Conservation (phyloP, 75 land plant species). For the Picea glauca region DNA sequence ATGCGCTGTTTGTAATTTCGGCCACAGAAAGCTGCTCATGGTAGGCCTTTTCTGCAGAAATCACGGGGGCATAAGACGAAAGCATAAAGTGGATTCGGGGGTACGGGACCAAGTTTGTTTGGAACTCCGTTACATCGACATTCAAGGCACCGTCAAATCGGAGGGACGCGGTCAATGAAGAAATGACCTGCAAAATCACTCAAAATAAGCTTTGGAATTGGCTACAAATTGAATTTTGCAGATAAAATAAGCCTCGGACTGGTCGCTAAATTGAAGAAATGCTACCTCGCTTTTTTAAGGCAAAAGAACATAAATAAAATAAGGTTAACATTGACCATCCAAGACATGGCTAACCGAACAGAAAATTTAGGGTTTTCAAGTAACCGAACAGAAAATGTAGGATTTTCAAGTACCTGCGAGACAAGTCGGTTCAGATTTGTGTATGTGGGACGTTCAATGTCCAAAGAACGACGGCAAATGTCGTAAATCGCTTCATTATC, state of each 20-base stretch:
- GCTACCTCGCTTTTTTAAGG: no score
- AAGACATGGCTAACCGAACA: no score
- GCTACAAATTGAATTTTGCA: no score
- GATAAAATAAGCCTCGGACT: no score
- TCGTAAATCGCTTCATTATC: conserved; percentile 78
- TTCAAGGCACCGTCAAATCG: conserved; percentile 68
- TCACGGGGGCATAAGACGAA: conserved; percentile 58
- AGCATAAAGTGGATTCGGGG: conserved; percentile 77
- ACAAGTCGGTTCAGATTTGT: conserved; percentile 60
- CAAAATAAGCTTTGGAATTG: no score
- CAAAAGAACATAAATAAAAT: no score
- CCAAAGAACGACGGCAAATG: conserved; percentile 73
- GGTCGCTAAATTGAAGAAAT: no score
- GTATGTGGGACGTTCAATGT: conserved; percentile 80
- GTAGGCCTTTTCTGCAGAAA: conserved; percentile 43
- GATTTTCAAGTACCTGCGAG: no score
- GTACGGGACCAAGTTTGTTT: conserved; percentile 65
- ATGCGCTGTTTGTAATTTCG: conserved; percentile 63
- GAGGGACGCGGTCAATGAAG: conserved; percentile 58
- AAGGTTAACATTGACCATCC: no score
- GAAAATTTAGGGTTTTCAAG: no score
- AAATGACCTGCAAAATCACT: conserved; percentile 32
- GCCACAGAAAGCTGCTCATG: conserved; percentile 78
- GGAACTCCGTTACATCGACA: conserved; percentile 71
- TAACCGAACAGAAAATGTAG: no score